phyloP scores from a whole-genome alignment of 1,284 basidiomycete species.

The Anthracocystis setariae region DNA sequence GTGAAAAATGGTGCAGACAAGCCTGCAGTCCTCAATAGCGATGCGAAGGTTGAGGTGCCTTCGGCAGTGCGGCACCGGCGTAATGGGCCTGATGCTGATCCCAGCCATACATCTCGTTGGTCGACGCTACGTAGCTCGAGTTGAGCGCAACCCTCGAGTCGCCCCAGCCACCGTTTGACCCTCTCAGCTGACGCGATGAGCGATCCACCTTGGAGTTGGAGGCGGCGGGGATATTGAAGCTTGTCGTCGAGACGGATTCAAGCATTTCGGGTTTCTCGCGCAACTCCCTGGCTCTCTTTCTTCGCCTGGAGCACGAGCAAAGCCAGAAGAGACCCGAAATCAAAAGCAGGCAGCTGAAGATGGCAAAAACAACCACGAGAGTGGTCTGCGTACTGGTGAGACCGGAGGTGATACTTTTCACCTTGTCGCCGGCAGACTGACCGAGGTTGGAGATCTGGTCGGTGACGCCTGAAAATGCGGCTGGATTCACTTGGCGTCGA shows the following conservation, averaged over 20 bases:
- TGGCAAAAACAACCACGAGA: conserved; percentile 20
- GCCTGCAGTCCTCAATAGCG: conserved; percentile 8
- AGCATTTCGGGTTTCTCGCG: conserved; percentile 18
- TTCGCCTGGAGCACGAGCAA: conserved; percentile 32
- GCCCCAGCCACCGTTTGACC: conserved; percentile 23
- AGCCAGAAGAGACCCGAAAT: conserved; percentile 35
- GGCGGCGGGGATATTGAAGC: not conserved
- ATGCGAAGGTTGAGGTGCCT: conserved; percentile 16
- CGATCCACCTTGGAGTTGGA: conserved; percentile 7
- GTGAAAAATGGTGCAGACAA: no score
- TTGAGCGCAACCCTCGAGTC: conserved; percentile 41
- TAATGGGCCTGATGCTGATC: conserved; percentile 5
- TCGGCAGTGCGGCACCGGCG: conserved; percentile 4
- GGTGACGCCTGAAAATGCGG: conserved; percentile 39
- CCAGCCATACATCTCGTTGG: conserved; percentile 25
- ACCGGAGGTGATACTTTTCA: conserved; percentile 22
- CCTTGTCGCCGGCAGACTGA: conserved; percentile 18
- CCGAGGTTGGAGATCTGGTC: conserved; percentile 43
- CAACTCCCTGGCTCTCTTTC: conserved; percentile 31
- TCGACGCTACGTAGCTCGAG: conserved; percentile 29
- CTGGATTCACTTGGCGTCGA: conserved; percentile 39
- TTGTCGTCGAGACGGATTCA: conserved; percentile 8
- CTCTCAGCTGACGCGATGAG: conserved; percentile 3
- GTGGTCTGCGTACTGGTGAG: conserved; percentile 17
- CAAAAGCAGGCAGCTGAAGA: conserved; percentile 15